Base-by-base conservation (phyloP, 2,329 filamentous ascomycete species). In the Paecilomyces formosus region DNA sequence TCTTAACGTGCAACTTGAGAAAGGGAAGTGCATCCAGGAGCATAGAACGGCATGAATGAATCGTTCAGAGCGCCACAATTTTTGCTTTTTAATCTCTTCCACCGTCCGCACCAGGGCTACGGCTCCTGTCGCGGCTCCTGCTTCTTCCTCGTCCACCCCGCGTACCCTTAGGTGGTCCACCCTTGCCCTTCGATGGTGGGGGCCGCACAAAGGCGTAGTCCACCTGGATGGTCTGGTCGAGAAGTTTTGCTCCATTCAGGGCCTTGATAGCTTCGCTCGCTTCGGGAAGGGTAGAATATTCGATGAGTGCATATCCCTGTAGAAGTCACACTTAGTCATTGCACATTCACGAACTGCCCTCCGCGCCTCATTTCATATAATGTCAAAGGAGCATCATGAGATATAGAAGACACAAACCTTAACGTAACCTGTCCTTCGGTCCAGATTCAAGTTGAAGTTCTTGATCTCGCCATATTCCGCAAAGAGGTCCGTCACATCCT, bases 121-220 rank as follows among this genome's bases (percentile, higher is more conserved):
- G 74, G 59, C 76, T 77, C 62, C 75, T 72, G 56, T 76, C 75
- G 33, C 76, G 74, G 65, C 77, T 79, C 60, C 76, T 72, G 64
- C 74, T 77, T 63, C 78, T 72, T 51, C 65, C 72, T 53, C 74
- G 60, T 53, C 68, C 71, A 52, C 74, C 75, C 55, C 74, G 71
- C 11, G 66, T 72, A 49, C 70, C 77, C 64, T 82, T 82, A 57
- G 67, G 65, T 53, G 64, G 70, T 26, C 70, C 72, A 54, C 64
- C 69, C 58, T 78, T 77, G 30, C 69, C 71, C 64, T 79, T 79
- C 4, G 75, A 76, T 51, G 79, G 74, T 5, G 78, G 81, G n/a
- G 85, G 84, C 54, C 85, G 78, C 55, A 88, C 85, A 67, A 88
- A 88, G 1, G 85, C 85, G 64, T 83, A 88, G 71, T 88, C 85